A percentile compares a stretch with the other conserved stretches of the same genome.
phyloP scores from a whole-genome alignment of 169 alveolate genomes.

The Plasmodium gonderi region DNA sequence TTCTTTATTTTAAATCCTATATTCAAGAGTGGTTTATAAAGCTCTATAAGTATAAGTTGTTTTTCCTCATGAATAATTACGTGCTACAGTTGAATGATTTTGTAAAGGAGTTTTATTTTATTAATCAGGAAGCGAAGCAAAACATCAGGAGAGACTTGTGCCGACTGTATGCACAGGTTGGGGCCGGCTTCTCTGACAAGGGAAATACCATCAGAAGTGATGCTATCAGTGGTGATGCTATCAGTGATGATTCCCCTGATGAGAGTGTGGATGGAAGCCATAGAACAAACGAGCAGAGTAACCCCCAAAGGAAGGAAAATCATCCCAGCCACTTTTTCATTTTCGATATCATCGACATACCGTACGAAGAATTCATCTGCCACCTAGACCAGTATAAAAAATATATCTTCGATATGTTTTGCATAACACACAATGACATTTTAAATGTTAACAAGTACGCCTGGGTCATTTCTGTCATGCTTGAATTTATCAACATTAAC shows the following conservation, averaged over 20 bases:
- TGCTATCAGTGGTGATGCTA: too few relatives aligned
- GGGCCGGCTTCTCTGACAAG: too few relatives aligned
- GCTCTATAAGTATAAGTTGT: slow-evolving; percentile 53
- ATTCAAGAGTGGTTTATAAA: slow-evolving; percentile 36
- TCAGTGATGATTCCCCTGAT: too few relatives aligned
- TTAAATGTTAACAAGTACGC: slow-evolving; percentile 36
- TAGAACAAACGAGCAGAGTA: neutral
- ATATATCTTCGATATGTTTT: slow-evolving; percentile 39
- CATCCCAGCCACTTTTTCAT: slow-evolving; percentile 17
- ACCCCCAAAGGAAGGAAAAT: neutral
- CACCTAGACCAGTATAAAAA: slow-evolving; percentile 40
- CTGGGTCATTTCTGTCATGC: slow-evolving; percentile 49
- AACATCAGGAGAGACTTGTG: neutral
- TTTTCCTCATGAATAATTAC: slow-evolving; percentile 50
- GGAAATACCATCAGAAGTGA: too few relatives aligned
- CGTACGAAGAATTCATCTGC: slow-evolving; percentile 38
- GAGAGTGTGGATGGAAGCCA: too few relatives aligned
- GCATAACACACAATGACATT: slow-evolving; percentile 43
- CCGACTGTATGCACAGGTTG: neutral
- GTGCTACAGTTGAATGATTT: slow-evolving; percentile 41
- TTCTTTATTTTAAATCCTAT: slow-evolving; percentile 38
- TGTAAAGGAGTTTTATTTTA: slow-evolving; percentile 23
- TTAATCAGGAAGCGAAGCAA: slow-evolving; percentile 8
- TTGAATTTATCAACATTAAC: slow-evolving; percentile 65
- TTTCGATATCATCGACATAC: slow-evolving; percentile 23